phyloP scores from a whole-genome alignment of 805 yeast genomes.

The Wickerhamomyces sydowiorum region DNA sequence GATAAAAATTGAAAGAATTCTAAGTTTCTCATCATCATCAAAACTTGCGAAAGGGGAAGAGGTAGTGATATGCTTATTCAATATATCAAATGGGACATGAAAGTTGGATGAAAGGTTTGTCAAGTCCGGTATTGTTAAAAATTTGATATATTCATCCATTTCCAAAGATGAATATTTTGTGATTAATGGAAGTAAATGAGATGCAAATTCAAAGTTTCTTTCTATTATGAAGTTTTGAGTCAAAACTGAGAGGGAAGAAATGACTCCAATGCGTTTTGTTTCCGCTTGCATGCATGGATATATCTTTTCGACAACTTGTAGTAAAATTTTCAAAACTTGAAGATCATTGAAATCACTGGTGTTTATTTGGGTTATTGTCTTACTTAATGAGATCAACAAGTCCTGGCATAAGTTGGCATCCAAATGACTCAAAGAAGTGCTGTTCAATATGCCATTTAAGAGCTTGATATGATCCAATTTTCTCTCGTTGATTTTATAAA shows the following conservation, averaged over 20 bases:
- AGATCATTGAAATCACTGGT: background rate
- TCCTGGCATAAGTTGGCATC: background rate
- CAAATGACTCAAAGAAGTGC: background rate
- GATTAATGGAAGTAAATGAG: background rate
- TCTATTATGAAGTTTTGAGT: conserved; percentile 1
- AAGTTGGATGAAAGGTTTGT: background rate
- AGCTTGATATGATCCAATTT: background rate
- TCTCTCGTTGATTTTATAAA: background rate
- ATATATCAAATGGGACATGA: conserved; percentile 1
- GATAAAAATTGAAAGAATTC: conserved; percentile 3
- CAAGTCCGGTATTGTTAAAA: conserved; percentile 1
- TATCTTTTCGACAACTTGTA: background rate
- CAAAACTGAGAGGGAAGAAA: background rate
- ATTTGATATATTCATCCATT: background rate
- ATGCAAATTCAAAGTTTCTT: conserved; percentile 15
- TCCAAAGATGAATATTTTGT: background rate
- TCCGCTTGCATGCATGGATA: background rate
- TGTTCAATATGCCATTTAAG: background rate
- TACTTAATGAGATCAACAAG: background rate
- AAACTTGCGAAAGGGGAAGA: background rate
- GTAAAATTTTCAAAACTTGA: background rate
- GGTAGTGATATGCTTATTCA: conserved; percentile 1
- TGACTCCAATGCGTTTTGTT: background rate
- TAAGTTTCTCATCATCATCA: conserved; percentile 1
- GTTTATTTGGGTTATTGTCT: background rate